phyloP scores from a whole-genome alignment of 2,329 filamentous ascomycete species.

The Chaetomium olivaceum region DNA sequence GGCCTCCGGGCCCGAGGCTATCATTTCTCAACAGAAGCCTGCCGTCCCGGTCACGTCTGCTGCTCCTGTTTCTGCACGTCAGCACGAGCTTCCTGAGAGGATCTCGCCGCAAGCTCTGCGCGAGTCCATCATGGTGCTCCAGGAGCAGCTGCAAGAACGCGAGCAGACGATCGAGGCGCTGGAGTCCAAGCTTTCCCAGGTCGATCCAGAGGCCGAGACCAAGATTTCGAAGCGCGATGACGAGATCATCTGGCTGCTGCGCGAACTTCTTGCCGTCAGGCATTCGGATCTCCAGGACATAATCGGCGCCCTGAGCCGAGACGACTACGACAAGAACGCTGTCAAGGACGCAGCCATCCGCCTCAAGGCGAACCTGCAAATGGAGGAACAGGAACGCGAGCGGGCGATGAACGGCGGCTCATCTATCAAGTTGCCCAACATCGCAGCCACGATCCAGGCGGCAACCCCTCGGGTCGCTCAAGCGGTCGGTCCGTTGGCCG shows the following conservation, averaged over 20 bases:
- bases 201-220: constrained; percentile 73
- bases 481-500: constrained; percentile 73
- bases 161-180: constrained; percentile 88
- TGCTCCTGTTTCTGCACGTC: constrained; percentile 41
- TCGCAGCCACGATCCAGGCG: constrained; percentile 76
- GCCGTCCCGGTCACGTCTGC: constrained; percentile 19
- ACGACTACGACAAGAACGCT: constrained; percentile 72
- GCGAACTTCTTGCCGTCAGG: constrained; percentile 86
- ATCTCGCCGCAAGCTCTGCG: constrained; percentile 92
- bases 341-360: constrained; percentile 91
- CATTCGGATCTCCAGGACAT: constrained; percentile 92
- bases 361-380: constrained; percentile 90
- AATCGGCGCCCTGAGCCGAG: constrained; percentile 73
- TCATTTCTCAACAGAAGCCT: constrained; percentile 37
- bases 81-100: constrained; percentile 68
- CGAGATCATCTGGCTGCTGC: constrained; percentile 94
- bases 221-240: constrained; percentile 92
- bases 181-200: constrained; percentile 66
- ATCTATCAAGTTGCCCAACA: constrained; percentile 67
- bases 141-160: constrained; percentile 94
- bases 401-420: constrained; percentile 73
- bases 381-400: constrained; percentile 96
- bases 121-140: constrained; percentile 92
- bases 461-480: constrained; percentile 82
- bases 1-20: constrained; percentile 33